Conservation (phyloP, 768 basidiomycete genomes). For the Pleurotus djamor region DNA sequence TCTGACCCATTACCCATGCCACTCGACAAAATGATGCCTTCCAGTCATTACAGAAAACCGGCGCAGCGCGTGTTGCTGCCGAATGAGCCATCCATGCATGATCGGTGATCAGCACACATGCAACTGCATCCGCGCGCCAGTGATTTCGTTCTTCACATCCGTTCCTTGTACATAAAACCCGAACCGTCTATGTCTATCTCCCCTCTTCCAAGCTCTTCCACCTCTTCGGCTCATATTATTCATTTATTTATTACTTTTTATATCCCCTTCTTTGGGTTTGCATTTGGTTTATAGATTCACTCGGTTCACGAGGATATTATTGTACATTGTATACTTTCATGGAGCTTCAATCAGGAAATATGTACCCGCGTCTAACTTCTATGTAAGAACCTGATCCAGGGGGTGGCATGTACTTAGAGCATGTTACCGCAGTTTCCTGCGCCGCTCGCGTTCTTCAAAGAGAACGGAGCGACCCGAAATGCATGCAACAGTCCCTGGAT, state of each 20-base stretch:
- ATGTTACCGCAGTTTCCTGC: too few species aligned
- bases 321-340: too few species aligned
- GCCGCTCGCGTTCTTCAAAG: too few species aligned
- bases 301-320: not conserved
- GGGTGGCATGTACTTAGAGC: too few species aligned
- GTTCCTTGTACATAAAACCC: not conserved
- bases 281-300: not conserved
- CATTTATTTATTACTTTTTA: not conserved
- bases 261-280: not conserved
- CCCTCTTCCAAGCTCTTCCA: too few species aligned
- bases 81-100: not conserved
- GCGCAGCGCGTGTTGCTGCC: not conserved
- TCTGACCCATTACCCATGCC: constrained; percentile 58
- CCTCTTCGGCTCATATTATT: not conserved
- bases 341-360: too few species aligned
- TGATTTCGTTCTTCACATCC: not conserved
- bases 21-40: constrained; percentile 45
- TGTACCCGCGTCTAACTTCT: too few species aligned
- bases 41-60: not conserved
- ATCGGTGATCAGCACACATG: not conserved
- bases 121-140: not conserved
- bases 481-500: too few species aligned
- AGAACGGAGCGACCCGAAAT: too few species aligned
- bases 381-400: too few species aligned
- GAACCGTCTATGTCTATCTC: not conserved